phyloP scores from a whole-genome alignment of 2,329 filamentous ascomycete genomes.

The Sporothrix pallida region DNA sequence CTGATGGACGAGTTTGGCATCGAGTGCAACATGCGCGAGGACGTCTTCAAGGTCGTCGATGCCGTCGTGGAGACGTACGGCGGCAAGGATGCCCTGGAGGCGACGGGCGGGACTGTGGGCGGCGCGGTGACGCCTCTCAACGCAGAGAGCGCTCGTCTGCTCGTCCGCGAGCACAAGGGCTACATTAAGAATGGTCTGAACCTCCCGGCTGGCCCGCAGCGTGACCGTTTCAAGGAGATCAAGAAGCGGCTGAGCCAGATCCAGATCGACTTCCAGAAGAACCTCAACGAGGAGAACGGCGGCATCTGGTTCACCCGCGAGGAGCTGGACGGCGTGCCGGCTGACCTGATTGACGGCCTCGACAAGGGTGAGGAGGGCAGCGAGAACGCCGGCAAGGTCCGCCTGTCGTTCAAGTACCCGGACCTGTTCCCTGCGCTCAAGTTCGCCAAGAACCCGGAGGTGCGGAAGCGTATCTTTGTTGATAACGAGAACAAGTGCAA shows the following conservation, averaged over 20 bases:
- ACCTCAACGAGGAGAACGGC: conserved; percentile 82
- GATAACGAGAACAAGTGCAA: conserved; percentile 83
- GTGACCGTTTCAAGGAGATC: conserved; percentile 85
- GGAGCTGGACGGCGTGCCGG: conserved; percentile 76
- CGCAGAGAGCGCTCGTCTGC: conserved; percentile 70
- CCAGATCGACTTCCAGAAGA: conserved; percentile 77
- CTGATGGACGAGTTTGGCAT: conserved; percentile 78
- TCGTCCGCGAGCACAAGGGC: conserved; percentile 78
- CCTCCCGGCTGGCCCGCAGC: conserved; percentile 69
- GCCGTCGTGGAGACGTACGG: conserved; percentile 59
- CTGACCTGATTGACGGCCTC: conserved; percentile 68
- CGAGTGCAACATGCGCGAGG: conserved; percentile 80
- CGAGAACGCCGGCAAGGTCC: conserved; percentile 73
- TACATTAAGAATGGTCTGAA: conserved; percentile 79
- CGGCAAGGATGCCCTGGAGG: conserved; percentile 54
- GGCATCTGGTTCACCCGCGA: conserved; percentile 77
- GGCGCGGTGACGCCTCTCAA: conserved; percentile 56
- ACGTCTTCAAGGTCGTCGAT: conserved; percentile 73
- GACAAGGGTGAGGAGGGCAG: conserved; percentile 68
- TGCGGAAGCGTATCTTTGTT: conserved; percentile 71
- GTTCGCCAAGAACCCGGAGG: conserved; percentile 73
- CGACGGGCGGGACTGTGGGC: conserved; percentile 42
- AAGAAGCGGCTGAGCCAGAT: conserved; percentile 79
- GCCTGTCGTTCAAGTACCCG: conserved; percentile 82
- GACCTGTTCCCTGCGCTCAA: conserved; percentile 80